Base-by-base conservation (phyloP, 140 eudicot genomes). In the Cichorium intybus region DNA sequence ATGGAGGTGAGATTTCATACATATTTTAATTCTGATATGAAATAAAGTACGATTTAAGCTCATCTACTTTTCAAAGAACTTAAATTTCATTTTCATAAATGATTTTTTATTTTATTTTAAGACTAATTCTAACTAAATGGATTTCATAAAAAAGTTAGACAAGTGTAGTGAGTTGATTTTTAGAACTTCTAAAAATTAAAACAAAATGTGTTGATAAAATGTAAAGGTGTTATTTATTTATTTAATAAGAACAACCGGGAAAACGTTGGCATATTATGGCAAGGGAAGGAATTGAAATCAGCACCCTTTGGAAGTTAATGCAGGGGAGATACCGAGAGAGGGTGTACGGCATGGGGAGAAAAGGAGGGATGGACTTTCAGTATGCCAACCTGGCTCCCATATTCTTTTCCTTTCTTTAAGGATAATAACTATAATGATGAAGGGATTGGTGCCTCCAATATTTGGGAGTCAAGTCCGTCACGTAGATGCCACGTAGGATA, bases 261-360 rank as follows among this genome's bases (percentile, higher is more conserved):
- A 56, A 11, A 2, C n/a, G 58, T 43, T 57, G 75, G 59, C 66
- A 62, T 24, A 23, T 26, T n/a, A 10, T 7, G 17, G 28, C 26
- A 43, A 29, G 14, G 58, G 56, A 63, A 64, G 27, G 24, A 56
- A 45, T 60, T 70, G 68, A 80, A 82, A 77, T 79, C 93, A 84
- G 87, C 89, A 84, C 96, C 89, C 83, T 81, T 79, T 84, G 80
- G 87, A 72, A 79, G 87, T 87, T 81, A 81, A 78, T 77, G 35
- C 21, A 50, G 33, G 50, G 63, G 60, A 68, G 60, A 34, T 27
- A 56, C 18, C 10, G 16, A 31, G 20, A 53, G 64, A 52, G 70
- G 66, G 64, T 48, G 71, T 76, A 74, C 82, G 80, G 81, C 64
- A 56, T 39, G 54, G 53, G 28, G 75, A 60, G 56, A 9, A 49